Evolutionary conservation across 495 filamentous ascomycete species (phyloP).

Genomic region (Penicillium flavigenum): DNA sequence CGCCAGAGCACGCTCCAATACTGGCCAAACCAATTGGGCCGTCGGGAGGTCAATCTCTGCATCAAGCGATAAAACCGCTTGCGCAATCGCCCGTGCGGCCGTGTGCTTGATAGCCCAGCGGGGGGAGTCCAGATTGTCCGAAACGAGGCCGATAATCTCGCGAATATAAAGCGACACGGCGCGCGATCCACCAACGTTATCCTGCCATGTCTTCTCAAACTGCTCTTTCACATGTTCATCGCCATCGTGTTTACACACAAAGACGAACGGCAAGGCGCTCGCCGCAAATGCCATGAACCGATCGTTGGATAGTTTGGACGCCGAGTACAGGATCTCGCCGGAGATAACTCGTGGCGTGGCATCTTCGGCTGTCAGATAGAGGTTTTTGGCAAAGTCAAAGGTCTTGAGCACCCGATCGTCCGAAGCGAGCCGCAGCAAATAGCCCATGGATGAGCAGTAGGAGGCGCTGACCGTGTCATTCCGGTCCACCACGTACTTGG

Average conservation of each 20-base stretch:
- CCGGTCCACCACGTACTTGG: slow-evolving; percentile 78
- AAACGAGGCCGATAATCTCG: slow-evolving; percentile 72
- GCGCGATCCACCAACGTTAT: slow-evolving; percentile 81
- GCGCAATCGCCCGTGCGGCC: slow-evolving; percentile 74
- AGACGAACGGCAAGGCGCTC: slow-evolving; percentile 79
- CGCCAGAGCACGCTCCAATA: slow-evolving; percentile 71
- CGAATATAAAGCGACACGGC: slow-evolving; percentile 77
- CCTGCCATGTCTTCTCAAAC: slow-evolving; percentile 81
- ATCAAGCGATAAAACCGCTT: slow-evolving; percentile 63
- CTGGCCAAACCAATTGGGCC: slow-evolving; percentile 71
- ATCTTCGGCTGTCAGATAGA: slow-evolving; percentile 81
- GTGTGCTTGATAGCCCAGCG: slow-evolving; percentile 91
- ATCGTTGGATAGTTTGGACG: slow-evolving; percentile 86
- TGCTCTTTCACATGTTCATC: slow-evolving; percentile 71
- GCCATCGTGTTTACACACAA: slow-evolving; percentile 80
- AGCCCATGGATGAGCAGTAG: slow-evolving; percentile 84
- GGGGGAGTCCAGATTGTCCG: slow-evolving; percentile 66
- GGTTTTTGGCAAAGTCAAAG: slow-evolving; percentile 59
- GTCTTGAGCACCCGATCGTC: slow-evolving; percentile 68
- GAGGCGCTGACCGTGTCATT: slow-evolving; percentile 87
- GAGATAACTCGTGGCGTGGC: slow-evolving; percentile 68
- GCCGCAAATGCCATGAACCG: slow-evolving; percentile 76
- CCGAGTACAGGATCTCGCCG: slow-evolving; percentile 72
- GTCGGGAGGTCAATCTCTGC: slow-evolving; percentile 55
- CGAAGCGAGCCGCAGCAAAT: slow-evolving; percentile 72